These are phyloP conservation scores for Bimuria novae-zelandiae DNA, from an alignment of 2,329 filamentous ascomycete species.

Conservation along the genomic window DNA sequence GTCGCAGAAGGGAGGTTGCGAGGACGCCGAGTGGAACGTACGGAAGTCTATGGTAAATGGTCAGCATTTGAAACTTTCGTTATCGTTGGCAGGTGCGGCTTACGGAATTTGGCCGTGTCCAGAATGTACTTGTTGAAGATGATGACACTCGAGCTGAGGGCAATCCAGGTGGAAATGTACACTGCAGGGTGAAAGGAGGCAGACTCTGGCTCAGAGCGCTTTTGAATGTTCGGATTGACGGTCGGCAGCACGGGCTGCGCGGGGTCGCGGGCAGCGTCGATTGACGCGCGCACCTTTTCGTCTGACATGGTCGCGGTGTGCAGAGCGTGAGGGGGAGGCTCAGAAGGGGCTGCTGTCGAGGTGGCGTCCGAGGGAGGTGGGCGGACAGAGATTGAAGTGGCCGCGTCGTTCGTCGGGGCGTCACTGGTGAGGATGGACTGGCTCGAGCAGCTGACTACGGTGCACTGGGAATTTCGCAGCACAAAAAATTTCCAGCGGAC, in stretches of 20 bases:
- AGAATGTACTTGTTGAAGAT: slow-evolving; percentile 99
- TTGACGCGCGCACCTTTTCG: slow-evolving; percentile 82
- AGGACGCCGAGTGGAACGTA: slow-evolving; percentile 38
- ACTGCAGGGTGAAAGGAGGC: slow-evolving; percentile 75
- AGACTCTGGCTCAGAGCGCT: slow-evolving; percentile 64
- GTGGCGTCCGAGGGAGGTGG: slow-evolving; percentile 8
- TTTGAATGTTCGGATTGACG: slow-evolving; percentile 76
- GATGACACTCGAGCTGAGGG: slow-evolving; percentile 90
- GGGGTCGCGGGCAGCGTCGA: slow-evolving; percentile 70
- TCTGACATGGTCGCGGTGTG: slow-evolving; percentile 59
- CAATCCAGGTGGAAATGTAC: slow-evolving; percentile 90
- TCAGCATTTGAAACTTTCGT: slow-evolving; percentile 33
- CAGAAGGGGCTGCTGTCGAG: slow-evolving; percentile 17
- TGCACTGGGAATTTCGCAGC: slow-evolving; percentile 26
- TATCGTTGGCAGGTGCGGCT: slow-evolving; percentile 43
- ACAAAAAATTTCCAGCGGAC: slow-evolving; percentile 21
- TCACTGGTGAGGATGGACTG: slow-evolving; percentile 18
- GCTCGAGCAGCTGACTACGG: slow-evolving; percentile 29
- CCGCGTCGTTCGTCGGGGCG: slow-evolving; percentile 22
- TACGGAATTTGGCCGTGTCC: slow-evolving; percentile 81
- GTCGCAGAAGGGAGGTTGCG: slow-evolving; percentile 31
- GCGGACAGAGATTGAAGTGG: slow-evolving; percentile 10
- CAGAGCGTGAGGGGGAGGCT: slow-evolving; percentile 25
- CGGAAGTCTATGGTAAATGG: slow-evolving; percentile 50
- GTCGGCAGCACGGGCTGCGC: slow-evolving; percentile 72